Conservation (phyloP, 2,329 filamentous ascomycete genomes). For the Alternaria consortialis region DNA sequence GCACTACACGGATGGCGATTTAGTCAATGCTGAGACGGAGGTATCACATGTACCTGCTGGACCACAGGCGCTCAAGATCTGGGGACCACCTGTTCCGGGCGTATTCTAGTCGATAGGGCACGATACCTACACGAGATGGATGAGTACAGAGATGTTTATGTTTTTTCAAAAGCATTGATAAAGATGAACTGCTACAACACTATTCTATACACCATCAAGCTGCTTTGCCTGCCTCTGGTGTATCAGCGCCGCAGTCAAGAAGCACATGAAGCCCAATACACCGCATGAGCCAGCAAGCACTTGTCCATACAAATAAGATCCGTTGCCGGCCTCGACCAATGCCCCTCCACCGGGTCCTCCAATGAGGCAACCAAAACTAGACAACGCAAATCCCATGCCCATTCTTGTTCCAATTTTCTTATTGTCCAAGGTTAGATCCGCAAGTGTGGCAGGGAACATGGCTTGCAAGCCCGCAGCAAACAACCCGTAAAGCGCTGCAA, state of each 20-base stretch:
- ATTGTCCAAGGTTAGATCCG: constrained; percentile 55
- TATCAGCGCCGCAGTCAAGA: constrained; percentile 19
- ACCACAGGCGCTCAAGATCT: too few species aligned
- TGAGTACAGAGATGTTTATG: constrained; percentile 47
- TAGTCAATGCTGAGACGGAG: too few species aligned
- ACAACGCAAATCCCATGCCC: constrained; percentile 52
- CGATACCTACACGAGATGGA: background rate
- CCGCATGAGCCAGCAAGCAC: constrained; percentile 50
- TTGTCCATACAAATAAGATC: constrained; percentile 54
- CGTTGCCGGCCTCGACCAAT: constrained; percentile 48
- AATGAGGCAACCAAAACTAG: constrained; percentile 38
- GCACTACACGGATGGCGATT: too few species aligned
- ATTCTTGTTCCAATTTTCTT: constrained; percentile 55
- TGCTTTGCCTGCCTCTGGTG: constrained; percentile 15
- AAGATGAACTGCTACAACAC: background rate
- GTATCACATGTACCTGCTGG: too few species aligned
- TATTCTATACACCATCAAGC: background rate
- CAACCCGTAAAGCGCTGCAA: constrained; percentile 59
- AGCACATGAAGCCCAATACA: constrained; percentile 22
- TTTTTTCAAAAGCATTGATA: constrained; percentile 35
- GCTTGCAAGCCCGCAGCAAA: constrained; percentile 58
- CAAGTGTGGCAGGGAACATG: constrained; percentile 55
- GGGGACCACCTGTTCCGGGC: too few species aligned
- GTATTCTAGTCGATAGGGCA: constrained; percentile 20
- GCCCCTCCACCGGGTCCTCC: constrained; percentile 42